Percentiles rank a stretch among this genome's conserved stretches.
phyloP scores from a whole-genome alignment of 768 basidiomycete genomes.

The Gyrodon lividus region DNA sequence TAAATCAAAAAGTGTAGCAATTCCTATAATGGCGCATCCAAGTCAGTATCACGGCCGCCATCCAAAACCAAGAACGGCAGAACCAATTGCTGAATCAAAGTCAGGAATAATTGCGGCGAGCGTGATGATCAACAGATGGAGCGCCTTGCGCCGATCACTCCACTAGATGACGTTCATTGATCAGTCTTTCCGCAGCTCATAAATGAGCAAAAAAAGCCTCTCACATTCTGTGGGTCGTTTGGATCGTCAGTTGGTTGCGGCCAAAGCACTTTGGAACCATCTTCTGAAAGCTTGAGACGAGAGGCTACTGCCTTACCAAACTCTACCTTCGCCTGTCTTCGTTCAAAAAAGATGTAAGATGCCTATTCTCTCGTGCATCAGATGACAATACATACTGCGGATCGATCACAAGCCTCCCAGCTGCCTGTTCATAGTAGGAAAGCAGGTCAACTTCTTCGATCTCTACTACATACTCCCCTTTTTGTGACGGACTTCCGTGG shows the following conservation, averaged over 20 bases:
- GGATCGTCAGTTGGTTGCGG: conserved; percentile 52
- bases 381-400: conserved; percentile 43
- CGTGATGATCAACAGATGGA: conserved; percentile 49
- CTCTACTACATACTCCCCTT: background rate
- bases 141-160: conserved; percentile 41
- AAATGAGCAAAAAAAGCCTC: conserved; percentile 8
- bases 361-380: background rate
- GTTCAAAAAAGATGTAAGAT: background rate
- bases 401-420: conserved; percentile 61
- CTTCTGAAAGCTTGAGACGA: conserved; percentile 44
- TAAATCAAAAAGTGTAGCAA: conserved; percentile 48
- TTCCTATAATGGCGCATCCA: conserved; percentile 32
- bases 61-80: conserved; percentile 8
- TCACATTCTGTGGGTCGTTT: conserved; percentile 54
- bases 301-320: conserved; percentile 48
- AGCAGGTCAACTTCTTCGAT: conserved; percentile 32
- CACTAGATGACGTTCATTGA: conserved; percentile 35
- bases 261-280: conserved; percentile 51
- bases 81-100: conserved; percentile 52
- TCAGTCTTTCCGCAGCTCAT: background rate
- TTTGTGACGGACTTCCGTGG: conserved; percentile 4
- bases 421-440: conserved; percentile 51
- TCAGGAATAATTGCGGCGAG: conserved; percentile 55
- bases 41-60: background rate
- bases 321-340: conserved; percentile 46